Evolutionary conservation across 768 basidiomycete species (phyloP).

Genomic region (Pleurotus sapidus): DNA sequence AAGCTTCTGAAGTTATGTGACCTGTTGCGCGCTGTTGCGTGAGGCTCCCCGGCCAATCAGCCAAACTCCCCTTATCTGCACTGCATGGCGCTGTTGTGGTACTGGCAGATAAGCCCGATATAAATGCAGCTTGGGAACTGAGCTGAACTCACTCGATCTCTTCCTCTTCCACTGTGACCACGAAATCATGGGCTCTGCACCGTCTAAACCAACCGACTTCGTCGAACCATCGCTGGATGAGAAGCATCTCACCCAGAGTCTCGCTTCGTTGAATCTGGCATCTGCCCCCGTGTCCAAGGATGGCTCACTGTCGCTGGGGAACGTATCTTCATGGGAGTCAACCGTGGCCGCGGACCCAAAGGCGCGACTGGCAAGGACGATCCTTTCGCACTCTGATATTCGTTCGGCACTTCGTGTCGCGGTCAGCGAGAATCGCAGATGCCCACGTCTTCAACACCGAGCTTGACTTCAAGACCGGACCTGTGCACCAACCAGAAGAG

Average conservation of each 20-base stretch:
- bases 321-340: slow-evolving; percentile 68
- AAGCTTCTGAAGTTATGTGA: too few relatives aligned
- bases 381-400: slow-evolving; percentile 70
- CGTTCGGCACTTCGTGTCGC: slow-evolving; percentile 63
- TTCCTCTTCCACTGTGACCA: neutral
- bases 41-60: neutral
- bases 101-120: too few relatives aligned
- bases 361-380: slow-evolving; percentile 70
- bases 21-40: too few relatives aligned
- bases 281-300: slow-evolving; percentile 46
- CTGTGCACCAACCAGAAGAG: slow-evolving; percentile 85
- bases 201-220: slow-evolving; percentile 2
- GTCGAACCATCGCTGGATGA: slow-evolving; percentile 11
- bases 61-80: neutral
- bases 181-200: slow-evolving; percentile 14
- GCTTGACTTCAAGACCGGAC: slow-evolving; percentile 77
- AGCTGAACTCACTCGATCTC: slow-evolving; percentile 1
- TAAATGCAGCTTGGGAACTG: neutral
- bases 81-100: neutral
- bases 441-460: slow-evolving; percentile 81
- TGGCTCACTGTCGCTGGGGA: slow-evolving; percentile 58
- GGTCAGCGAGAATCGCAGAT: slow-evolving; percentile 59
- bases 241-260: slow-evolving; percentile 19
- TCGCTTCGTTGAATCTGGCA: slow-evolving; percentile 24
- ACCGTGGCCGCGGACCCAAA: slow-evolving; percentile 53